A percentile compares a stretch with the other conserved stretches of the same genome.
Conservation (phyloP, 495 filamentous ascomycete species). For the Lasiosphaeria hispida region DNA sequence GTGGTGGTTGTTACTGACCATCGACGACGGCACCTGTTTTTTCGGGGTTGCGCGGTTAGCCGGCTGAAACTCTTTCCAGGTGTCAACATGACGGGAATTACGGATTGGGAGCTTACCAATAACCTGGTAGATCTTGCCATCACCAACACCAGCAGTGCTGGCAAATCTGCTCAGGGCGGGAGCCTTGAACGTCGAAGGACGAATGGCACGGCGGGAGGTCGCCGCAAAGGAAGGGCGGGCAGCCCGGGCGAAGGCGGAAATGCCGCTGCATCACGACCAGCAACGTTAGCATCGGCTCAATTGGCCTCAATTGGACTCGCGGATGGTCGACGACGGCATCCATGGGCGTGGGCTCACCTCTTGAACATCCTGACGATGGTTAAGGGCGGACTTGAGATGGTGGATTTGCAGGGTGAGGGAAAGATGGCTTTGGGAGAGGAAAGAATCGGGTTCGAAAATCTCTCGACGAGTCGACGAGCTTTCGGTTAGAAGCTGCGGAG, state of each 20-base stretch:
- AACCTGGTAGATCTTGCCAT: conserved; percentile 85
- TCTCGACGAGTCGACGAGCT: conserved; percentile 39
- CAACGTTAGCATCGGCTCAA: conserved; percentile 42
- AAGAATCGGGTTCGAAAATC: conserved; percentile 42
- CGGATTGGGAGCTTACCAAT: conserved; percentile 30
- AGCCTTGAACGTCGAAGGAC: conserved; percentile 63
- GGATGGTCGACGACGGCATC: conserved; percentile 12
- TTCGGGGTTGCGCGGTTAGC: conserved; percentile 42
- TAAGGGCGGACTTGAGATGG: conserved; percentile 46
- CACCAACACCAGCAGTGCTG: conserved; percentile 59
- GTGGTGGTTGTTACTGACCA: conserved; percentile 51
- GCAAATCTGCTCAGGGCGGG: conserved; percentile 63
- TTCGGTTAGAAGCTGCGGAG: conserved; percentile 39
- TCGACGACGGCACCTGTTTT: conserved; percentile 70
- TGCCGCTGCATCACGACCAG: conserved; percentile 56
- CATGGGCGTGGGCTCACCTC: conserved; percentile 59
- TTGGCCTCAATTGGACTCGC: conserved; percentile 30
- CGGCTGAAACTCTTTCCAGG: conserved; percentile 17
- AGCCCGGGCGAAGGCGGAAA: conserved; percentile 77
- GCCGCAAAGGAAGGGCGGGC: conserved; percentile 69
- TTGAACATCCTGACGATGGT: conserved; percentile 78
- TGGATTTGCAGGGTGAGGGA: conserved; percentile 32
- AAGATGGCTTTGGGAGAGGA: conserved; percentile 39
- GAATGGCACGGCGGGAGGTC: conserved; percentile 64
- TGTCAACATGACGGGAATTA: background rate